Base-by-base conservation (phyloP, 371 early-diverging fungal species). In the Chytridium lagenaria region DNA sequence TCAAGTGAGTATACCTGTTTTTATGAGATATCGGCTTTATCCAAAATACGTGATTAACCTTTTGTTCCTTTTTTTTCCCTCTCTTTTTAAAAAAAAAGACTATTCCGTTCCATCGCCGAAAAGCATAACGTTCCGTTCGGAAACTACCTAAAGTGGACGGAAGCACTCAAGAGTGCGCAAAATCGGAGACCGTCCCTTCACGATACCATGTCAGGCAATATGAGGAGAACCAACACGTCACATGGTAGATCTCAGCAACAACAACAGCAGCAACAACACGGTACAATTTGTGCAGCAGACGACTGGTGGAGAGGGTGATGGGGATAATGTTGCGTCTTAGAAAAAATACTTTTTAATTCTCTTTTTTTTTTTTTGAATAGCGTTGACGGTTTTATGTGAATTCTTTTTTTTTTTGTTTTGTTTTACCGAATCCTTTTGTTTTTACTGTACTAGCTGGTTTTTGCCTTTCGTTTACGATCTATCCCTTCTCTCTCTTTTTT, bases 61-160 rank as follows among this genome's bases (percentile, higher is more conserved):
- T 23, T 55, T 55, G 10, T 23, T 28, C 7, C 10, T 7, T 55
- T 55, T 5, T 15, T 55, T 44, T 12, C 44, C 19, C 19, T 44
- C 10, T 55, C 19, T 55, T 55, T 15, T 23, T 28, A n/a, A n/a
- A n/a, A n/a, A n/a, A n/a, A n/a, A n/a, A 55, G 55, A 26, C 26
- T 55, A 26, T 55, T 55, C 55, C 55, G 55, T 7, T 55, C 55
- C 55, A 55, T 55, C 26, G 55, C 55, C 26, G 55, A 55, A 10
- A 55, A 55, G 55, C 55, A 55, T 26, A 28, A 28, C 26, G 55
- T 55, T 55, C 55, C 30, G 16, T 55, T 55, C 26, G 55, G 55
- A 16, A 55, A 55, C 55, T 55, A 55, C 55, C 26, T 55, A 26
- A 55, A 55, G 26, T 55, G 19, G 23, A 55, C 16, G 7, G 55